These are phyloP conservation scores for Terfezia boudieri DNA, from an alignment of 495 filamentous ascomycete species.

Conservation along the genomic window DNA sequence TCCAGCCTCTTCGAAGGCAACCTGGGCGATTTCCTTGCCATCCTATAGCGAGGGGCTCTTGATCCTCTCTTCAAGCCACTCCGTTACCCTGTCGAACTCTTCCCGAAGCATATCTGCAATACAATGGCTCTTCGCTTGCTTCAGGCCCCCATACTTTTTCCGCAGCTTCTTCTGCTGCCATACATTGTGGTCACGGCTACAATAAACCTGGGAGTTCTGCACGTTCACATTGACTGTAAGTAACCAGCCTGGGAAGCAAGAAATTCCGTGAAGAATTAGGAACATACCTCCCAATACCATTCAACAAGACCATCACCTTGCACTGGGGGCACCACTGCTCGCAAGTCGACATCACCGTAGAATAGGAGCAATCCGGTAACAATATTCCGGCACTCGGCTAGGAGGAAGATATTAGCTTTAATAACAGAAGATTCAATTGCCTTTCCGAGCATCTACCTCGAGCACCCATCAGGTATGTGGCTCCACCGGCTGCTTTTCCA, in stretches of 20 bases:
- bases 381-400: conserved; percentile 12
- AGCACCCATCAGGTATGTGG: conserved; percentile 24
- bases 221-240: no score
- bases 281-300: conserved; percentile 21
- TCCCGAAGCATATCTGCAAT: background rate
- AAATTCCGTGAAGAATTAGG: background rate
- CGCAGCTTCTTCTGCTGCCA: conserved; percentile 8
- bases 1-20: background rate
- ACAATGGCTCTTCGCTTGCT: background rate
- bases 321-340: conserved; percentile 14
- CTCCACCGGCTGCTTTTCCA: conserved; percentile 30
- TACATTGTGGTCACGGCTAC: conserved; percentile 7
- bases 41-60: background rate
- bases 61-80: background rate
- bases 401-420: conserved; percentile 1
- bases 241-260: no score
- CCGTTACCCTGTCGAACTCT: background rate
- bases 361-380: conserved; percentile 9
- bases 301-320: conserved; percentile 20
- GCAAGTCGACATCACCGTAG: conserved; percentile 18
- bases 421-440: background rate
- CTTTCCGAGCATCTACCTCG: conserved; percentile 15
- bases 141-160: conserved; percentile 12
- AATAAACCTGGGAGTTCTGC: conserved; percentile 20
- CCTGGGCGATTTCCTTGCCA: background rate